Conservation (phyloP, 768 basidiomycete species). For the Agaricus sinodeliciosus region DNA sequence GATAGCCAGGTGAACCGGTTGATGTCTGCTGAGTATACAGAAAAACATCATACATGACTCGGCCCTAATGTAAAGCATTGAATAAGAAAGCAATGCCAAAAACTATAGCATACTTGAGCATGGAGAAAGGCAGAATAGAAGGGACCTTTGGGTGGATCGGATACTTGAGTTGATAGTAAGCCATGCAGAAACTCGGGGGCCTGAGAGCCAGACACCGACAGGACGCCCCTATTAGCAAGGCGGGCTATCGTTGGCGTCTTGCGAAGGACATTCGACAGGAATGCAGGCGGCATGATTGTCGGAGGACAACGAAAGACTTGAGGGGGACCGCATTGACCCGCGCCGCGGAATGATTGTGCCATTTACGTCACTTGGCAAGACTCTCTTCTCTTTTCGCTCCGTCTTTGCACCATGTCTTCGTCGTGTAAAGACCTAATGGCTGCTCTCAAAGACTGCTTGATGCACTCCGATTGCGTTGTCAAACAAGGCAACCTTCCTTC, state of each 20-base stretch:
- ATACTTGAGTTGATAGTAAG: conserved; percentile 49
- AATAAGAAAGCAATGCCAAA: conserved; percentile 8
- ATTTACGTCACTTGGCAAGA: not conserved
- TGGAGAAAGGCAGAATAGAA: conserved; percentile 71
- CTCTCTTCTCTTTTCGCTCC: not conserved
- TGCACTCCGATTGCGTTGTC: conserved; percentile 82
- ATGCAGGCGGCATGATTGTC: conserved; percentile 27
- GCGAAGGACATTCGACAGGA: conserved; percentile 38
- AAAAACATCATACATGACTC: conserved; percentile 86
- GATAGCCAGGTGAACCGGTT: conserved; percentile 44
- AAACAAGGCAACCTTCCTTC: conserved; percentile 77
- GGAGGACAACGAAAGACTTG: conserved; percentile 3
- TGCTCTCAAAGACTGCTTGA: conserved; percentile 78
- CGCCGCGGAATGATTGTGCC: not conserved
- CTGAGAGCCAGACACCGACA: conserved; percentile 78
- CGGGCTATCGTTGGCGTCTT: conserved; percentile 50
- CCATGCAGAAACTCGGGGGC: conserved; percentile 81
- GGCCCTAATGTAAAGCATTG: conserved; percentile 48
- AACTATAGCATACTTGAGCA: conserved; percentile 54
- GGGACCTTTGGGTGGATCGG: conserved; percentile 37
- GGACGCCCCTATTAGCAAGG: conserved; percentile 56
- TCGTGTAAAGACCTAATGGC: conserved; percentile 72
- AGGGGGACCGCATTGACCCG: not conserved
- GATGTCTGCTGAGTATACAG: conserved; percentile 55
- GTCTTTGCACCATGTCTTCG: conserved; percentile 53